Base-by-base conservation (phyloP, 106 monocot genomes). In the Dendrobium officinale region DNA sequence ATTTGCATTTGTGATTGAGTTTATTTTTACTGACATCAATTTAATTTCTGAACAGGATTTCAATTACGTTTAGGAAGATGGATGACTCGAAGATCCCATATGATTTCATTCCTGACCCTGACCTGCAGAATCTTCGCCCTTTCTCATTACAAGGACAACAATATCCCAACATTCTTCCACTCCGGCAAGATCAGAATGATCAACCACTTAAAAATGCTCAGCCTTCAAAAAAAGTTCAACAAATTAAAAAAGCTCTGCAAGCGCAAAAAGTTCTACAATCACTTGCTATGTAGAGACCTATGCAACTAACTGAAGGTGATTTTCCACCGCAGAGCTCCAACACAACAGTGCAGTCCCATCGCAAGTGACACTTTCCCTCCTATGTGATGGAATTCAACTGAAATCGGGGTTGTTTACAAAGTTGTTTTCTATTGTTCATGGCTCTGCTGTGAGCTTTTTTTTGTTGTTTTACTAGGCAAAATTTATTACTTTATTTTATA, bases 51-150 rank as follows among this genome's bases (percentile, higher is more conserved):
- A 55, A n/a, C 55, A 93, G 93, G 83, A 89, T 93, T 4, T 93
- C 87, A 5, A 87, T 93, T 55, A 91, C 91, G 8, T 93, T 93
- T 7, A 78, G 93, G 73, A 91, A 89, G 75, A 93, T 91, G 84
- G 91, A 89, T 73, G 87, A 82, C 2, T 37, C n/a, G 0, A 93
- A 88, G 74, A 81, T 70, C 9, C 93, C 93, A 0, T 81, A 67
- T 40, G 22, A 31, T 31, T 31, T 31, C 31, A 31, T 31, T 31
- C 31, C 31, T 31, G 31, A 31, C 1, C 31, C 31, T 31, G 31
- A 31, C 31, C 31, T 31, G 31, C 31, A 31, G 1, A 31, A 31
- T 31, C 31, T 31, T 31, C 31, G 31, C 31, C 31, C 31, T 1
- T 31, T 31, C 1, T 31, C 31, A 31, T 31, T 31, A 31, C 1